Base-by-base conservation (phyloP, 768 basidiomycete genomes). In the Mycena crocata region DNA sequence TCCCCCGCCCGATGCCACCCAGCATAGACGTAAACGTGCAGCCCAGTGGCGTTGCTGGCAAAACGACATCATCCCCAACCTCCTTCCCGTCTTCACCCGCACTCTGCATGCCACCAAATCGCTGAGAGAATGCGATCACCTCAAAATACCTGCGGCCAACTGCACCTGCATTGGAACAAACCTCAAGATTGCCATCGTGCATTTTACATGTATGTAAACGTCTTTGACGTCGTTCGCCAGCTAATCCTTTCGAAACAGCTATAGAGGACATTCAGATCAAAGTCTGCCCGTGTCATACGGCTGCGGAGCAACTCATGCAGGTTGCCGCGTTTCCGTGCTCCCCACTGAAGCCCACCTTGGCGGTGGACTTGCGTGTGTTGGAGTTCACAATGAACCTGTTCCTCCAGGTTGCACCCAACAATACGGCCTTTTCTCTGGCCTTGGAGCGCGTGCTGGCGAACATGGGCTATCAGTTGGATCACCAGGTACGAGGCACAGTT, bases 401-500 rank as follows among this genome's bases (percentile, higher is more conserved):
- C 19, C 13, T 57, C 5, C 56, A 57, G 15, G 35, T 57, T 13
- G 21, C 44, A 17, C 57, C 57, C 23, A 57, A 57, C 23, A 57
- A 7, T 3, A 57, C 57, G 3, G 57, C 44, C 5, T 35, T 57
- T 24, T 34, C 44, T 9, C 2, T 45, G 13, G 14, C 56, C 9
- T 45, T 45, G 3, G 56, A 57, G 42, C 28, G 30, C 5, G 42
- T 34, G 12, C 42, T 45, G 3, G 12, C 2, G 1, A 45, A 8
- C 30, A 57, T 57, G 56, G 56, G 56, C 2, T 57, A 44, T 14
- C 56, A 57, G 56, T 15, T 57, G 2, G 17, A 57, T 7, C 56
- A 57, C 17, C 40, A 57, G 30, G 56, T 57, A n/a, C n/a, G n/a
- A n/a, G n/a, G n/a, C n/a, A n/a, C n/a, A 12, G 31, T 19, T 7